Evolutionary conservation across 192 early-diverging fungal species (phyloP), one percentile per base, ranked within the genome.

Genomic region (Umbelopsis sp.): DNA sequence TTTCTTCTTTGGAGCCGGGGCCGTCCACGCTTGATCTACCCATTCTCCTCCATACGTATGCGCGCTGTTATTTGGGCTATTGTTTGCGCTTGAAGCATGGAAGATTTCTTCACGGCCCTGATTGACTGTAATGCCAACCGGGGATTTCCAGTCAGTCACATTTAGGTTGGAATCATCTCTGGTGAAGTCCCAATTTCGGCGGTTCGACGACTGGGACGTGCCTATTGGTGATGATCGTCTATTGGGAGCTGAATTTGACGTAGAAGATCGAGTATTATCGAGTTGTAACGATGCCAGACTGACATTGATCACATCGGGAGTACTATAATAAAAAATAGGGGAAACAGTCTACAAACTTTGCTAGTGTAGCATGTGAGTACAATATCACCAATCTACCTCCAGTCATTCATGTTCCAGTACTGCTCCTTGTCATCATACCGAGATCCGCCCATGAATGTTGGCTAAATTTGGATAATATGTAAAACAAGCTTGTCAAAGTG

Each of bases 21-120:
- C 30, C 3, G 27, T 41, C 55, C 55, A 61, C 18, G 18, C 30
- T n/a, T 27, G 55, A 30, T 61, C 55, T 18, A 61, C 55, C 55
- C 55, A 61, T 61, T 61, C 30, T 16, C 55, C 55, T 15, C 55
- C 55, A 15, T 61, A 61, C 4, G 55, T 35, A 18, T 15, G 27
- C 2, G 27, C 30, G 27, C 33, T 16, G 13, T 22, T 30, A 3
- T 11, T 30, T 33, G 55, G 55, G 13, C 35, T 61, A 35, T 25
- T 30, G 12, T 13, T 35, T 25, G 11, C 33, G 4, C 33, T 25
- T 33, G 55, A 35, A 33, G 55, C 55, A 35, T 15, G 55, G 12
- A 61, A 61, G 55, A 61, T 61, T 30, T 61, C 55, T 18, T 61
- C 55, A 0, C 55, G 55, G 16, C 55, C 55, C 2, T 61, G 30